A percentile compares a stretch with the other conserved stretches of the same genome.
Conservation (phyloP, 2,329 filamentous ascomycete genomes). For the Colletotrichum musae region DNA sequence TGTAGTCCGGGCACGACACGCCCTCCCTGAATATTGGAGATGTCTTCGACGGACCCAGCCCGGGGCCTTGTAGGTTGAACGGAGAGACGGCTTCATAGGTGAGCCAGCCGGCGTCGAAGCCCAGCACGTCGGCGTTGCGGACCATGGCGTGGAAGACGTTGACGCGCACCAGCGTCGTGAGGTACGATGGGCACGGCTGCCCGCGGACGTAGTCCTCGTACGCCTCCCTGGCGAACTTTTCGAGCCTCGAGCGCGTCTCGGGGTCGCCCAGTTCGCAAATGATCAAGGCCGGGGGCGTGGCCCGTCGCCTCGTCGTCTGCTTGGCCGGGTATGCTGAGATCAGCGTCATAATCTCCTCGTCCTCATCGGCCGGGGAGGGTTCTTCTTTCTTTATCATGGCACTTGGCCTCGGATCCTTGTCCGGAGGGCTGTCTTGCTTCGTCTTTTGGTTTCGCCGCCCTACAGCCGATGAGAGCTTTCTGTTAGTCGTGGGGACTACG, state of each 20-base stretch:
- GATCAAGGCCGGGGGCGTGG: background rate
- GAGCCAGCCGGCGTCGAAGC: constrained; percentile 36
- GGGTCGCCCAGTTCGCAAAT: constrained; percentile 11
- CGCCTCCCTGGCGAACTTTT: constrained; percentile 27
- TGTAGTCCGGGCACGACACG: constrained; percentile 32
- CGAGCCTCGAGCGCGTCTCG: constrained; percentile 8
- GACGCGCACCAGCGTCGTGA: constrained; percentile 35
- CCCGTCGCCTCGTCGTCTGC: background rate
- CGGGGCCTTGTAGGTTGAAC: constrained; percentile 31
- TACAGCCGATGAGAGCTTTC: background rate
- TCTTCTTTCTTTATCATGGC: constrained; percentile 15
- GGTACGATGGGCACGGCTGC: constrained; percentile 10
- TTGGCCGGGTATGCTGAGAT: background rate
- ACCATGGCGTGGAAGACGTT: constrained; percentile 42
- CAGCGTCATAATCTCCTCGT: background rate
- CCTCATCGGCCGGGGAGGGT: background rate
- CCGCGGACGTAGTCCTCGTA: constrained; percentile 22
- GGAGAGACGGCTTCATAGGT: constrained; percentile 43
- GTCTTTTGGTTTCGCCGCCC: constrained; percentile 9
- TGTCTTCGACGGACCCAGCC: constrained; percentile 22
- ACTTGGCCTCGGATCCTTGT: background rate
- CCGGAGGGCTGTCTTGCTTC: constrained; percentile 2
- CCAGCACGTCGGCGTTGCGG: constrained; percentile 33
- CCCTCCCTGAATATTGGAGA: background rate
- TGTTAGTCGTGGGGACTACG: background rate